Percentiles rank a stretch among this genome's conserved stretches.
Conservation (phyloP, 495 filamentous ascomycete species). For the Melanomma pulvis-pyrius region DNA sequence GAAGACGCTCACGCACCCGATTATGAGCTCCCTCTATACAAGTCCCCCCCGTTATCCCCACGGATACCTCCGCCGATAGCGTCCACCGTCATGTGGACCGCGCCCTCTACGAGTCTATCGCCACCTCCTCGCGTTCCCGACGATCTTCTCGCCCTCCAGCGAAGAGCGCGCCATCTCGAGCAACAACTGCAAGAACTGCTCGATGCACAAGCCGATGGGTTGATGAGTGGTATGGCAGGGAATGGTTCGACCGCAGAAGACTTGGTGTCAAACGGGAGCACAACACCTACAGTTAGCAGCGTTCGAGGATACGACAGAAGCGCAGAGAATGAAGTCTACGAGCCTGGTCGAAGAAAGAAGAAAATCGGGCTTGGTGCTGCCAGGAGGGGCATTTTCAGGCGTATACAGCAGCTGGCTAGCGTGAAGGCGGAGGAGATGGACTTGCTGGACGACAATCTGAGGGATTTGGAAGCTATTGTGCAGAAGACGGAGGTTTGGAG, state of each 20-base stretch:
- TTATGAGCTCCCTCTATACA: conserved; percentile 27
- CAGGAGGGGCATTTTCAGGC: conserved; percentile 67
- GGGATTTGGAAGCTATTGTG: conserved; percentile 61
- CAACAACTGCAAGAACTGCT: conserved; percentile 76
- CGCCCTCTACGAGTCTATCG: conserved; percentile 10
- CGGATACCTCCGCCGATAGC: conserved; percentile 33
- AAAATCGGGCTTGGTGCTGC: conserved; percentile 64
- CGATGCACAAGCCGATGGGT: conserved; percentile 80
- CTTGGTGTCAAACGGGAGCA: conserved; percentile 53
- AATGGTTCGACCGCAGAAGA: conserved; percentile 43
- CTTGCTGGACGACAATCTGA: conserved; percentile 60
- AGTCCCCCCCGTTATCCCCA: conserved; percentile 12
- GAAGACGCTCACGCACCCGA: conserved; percentile 25
- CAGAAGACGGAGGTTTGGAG: conserved; percentile 63
- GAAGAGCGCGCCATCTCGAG: conserved; percentile 66
- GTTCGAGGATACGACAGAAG: conserved; percentile 36
- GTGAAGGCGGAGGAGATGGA: conserved; percentile 73
- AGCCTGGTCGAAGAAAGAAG: conserved; percentile 62
- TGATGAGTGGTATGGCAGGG: conserved; percentile 57
- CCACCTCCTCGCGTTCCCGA: conserved; percentile 34
- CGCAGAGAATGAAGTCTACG: conserved; percentile 37
- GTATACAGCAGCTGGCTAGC: conserved; percentile 71
- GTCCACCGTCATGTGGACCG: conserved; percentile 24
- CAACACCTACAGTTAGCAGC: conserved; percentile 51
- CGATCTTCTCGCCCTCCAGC: conserved; percentile 48